Percentiles rank a stretch among this genome's conserved stretches.
phyloP scores from a whole-genome alignment of 129 eudicot species.

The Artemisia tridentata region DNA sequence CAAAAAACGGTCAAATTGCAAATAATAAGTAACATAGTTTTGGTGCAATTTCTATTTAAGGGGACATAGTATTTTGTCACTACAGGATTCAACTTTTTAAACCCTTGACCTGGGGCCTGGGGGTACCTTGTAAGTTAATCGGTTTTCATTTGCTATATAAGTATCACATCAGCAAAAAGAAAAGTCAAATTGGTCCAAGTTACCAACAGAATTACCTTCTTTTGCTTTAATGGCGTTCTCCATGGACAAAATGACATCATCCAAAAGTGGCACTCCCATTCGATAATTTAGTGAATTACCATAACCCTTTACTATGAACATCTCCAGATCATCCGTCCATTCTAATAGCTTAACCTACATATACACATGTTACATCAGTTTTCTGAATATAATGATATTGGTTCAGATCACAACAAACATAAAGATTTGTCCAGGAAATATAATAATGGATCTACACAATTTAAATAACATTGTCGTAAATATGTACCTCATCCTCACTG shows the following conservation, averaged over 20 bases:
- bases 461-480: conserved; percentile 4
- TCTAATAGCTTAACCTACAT: conserved; percentile 68
- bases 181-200: not conserved
- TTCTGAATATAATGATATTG: not conserved
- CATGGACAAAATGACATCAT: conserved; percentile 89
- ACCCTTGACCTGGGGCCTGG: no score
- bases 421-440: not conserved
- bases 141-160: no score
- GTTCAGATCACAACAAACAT: conserved; percentile 3
- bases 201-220: conserved; percentile 50
- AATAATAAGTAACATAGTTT: no score
- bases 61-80: no score
- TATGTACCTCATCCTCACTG: conserved; percentile 71
- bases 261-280: conserved; percentile 93
- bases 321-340: conserved; percentile 97
- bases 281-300: conserved; percentile 90
- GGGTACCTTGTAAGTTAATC: no score
- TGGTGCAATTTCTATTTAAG: no score
- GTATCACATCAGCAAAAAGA: not conserved
- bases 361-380: conserved; percentile 22
- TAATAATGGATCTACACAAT: conserved; percentile 12
- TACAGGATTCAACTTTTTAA: no score
- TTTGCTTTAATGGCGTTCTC: conserved; percentile 80
- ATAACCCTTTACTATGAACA: conserved; percentile 82
- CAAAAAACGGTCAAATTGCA: no score